Evolutionary conservation across 805 yeast species (phyloP).

Genomic region (Wickerhamomyces queroliae): DNA sequence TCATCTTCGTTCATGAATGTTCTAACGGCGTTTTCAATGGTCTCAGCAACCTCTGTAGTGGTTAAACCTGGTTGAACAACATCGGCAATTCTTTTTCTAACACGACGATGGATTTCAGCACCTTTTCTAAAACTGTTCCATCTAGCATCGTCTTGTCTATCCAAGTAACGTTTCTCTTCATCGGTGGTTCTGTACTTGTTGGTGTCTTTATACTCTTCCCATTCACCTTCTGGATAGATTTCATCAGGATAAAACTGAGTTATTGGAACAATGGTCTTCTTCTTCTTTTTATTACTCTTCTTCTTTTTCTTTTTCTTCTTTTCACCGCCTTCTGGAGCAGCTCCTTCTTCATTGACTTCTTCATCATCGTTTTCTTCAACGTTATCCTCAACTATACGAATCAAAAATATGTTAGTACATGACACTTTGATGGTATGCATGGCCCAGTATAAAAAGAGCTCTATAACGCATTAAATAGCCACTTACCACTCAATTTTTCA

Average conservation of each 20-base stretch:
- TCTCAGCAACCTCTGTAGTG: constrained; percentile 83
- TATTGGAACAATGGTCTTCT: constrained; percentile 53
- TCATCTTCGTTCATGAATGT: constrained; percentile 58
- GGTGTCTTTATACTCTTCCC: constrained; percentile 64
- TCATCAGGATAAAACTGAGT: constrained; percentile 64
- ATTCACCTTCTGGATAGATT: constrained; percentile 81
- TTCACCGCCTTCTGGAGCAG: constrained; percentile 15
- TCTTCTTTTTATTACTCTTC: constrained; percentile 54
- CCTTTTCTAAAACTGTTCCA: constrained; percentile 94
- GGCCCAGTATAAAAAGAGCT: too few species aligned
- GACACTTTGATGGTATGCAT: too few species aligned
- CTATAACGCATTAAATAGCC: too few species aligned
- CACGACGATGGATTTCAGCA: constrained; percentile 93
- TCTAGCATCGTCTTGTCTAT: constrained; percentile 47
- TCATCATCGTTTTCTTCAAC: constrained; percentile 28
- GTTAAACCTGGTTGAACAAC: constrained; percentile 86
- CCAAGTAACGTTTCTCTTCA: constrained; percentile 80
- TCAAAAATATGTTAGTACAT: neutral
- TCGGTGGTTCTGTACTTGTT: constrained; percentile 73
- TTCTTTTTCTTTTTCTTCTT: constrained; percentile 45
- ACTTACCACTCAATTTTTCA: constrained; percentile 2
- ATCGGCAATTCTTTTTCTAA: constrained; percentile 71
- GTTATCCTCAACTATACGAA: constrained; percentile 7
- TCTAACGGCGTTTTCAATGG: constrained; percentile 81
- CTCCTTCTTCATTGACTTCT: constrained; percentile 20